phyloP scores from a whole-genome alignment of 1,139 yeast species.

The Sugiyamaella novakii region DNA sequence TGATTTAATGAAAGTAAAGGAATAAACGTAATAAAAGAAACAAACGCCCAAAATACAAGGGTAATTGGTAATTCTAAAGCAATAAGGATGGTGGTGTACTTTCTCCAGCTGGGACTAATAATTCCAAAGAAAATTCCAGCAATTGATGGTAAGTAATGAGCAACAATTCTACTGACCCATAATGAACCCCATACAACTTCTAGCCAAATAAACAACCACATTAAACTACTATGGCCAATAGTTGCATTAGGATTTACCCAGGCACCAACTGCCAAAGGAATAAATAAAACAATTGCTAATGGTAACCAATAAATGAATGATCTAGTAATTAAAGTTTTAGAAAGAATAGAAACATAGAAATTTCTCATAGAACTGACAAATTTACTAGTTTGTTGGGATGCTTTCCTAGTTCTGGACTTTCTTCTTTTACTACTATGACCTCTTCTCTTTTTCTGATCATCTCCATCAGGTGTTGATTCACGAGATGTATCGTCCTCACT shows the following conservation, averaged over 20 bases:
- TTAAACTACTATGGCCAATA: conserved; percentile 42
- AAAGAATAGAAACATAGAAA: conserved; percentile 34
- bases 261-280: conserved; percentile 47
- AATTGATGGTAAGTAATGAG: conserved; percentile 41
- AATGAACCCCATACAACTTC: conserved; percentile 48
- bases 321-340: conserved; percentile 41
- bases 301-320: conserved; percentile 45
- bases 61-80: conserved; percentile 45
- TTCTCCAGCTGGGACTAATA: conserved; percentile 42
- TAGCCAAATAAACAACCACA: conserved; percentile 49
- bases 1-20: conserved; percentile 44
- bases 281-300: conserved; percentile 42
- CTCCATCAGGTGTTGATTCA: conserved; percentile 25
- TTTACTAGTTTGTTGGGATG: conserved; percentile 18
- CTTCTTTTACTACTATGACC: conserved; percentile 20
- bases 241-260: conserved; percentile 40
- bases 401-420: conserved; percentile 12
- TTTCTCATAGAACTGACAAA: conserved; percentile 33
- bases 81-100: conserved; percentile 40
- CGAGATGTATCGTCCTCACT: conserved; percentile 21
- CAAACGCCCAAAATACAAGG: conserved; percentile 41
- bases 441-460: conserved; percentile 23
- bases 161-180: conserved; percentile 42
- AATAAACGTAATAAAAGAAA: conserved; percentile 44
- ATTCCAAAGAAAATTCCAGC: conserved; percentile 40